Conservation (phyloP, 306 rosid genomes). For the Gastrolobium bilobum region DNA sequence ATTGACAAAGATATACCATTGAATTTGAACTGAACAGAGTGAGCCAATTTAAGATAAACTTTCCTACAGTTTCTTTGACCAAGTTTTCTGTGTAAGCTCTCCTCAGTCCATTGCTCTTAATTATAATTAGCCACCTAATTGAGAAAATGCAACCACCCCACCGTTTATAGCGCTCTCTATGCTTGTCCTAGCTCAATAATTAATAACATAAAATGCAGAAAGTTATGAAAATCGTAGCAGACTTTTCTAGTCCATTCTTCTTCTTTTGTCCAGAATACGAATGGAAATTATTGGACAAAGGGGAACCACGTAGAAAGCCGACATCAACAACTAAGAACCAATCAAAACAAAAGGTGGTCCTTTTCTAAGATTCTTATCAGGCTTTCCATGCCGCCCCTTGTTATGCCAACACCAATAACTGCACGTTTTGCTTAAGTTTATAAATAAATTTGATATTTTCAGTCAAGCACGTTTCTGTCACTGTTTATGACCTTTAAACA, state of each 20-base stretch:
- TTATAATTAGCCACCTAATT: conserved; percentile 1
- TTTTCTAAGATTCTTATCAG: conserved; percentile 50
- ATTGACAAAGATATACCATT: not conserved
- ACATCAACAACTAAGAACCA: conserved; percentile 38
- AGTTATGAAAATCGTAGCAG: not conserved
- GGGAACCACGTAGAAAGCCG: conserved; percentile 45
- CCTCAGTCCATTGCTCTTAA: not conserved
- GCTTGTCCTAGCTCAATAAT: not conserved
- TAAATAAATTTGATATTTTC: conserved; percentile 22
- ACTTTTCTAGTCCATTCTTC: conserved; percentile 10
- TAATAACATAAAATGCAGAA: conserved; percentile 10
- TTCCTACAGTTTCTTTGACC: conserved; percentile 15
- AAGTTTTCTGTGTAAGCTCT: not conserved
- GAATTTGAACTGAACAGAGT: not conserved
- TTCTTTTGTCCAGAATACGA: not conserved
- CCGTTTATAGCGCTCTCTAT: not conserved
- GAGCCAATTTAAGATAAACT: not conserved
- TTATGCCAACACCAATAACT: conserved; percentile 45
- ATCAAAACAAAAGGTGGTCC: conserved; percentile 17
- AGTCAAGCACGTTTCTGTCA: conserved; percentile 74
- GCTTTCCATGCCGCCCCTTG: conserved; percentile 60
- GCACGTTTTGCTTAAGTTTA: conserved; percentile 48
- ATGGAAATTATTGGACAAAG: conserved; percentile 36
- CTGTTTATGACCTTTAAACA: conserved; percentile 8
- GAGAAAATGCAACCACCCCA: conserved; percentile 18